Conservation (phyloP, 164 flowering plant genomes). For the Pachysandra terminalis region DNA sequence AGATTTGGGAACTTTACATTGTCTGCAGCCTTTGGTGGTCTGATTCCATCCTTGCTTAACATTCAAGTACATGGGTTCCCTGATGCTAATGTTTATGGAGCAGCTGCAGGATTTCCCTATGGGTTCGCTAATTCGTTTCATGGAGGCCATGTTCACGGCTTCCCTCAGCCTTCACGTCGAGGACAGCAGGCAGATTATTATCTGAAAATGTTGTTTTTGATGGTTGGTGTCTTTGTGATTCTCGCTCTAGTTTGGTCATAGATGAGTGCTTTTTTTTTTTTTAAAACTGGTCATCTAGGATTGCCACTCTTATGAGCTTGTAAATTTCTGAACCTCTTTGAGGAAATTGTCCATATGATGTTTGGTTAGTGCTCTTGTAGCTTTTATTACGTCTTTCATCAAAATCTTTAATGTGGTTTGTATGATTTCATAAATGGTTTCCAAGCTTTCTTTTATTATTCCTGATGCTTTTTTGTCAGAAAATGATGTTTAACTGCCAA, state of each 20-base stretch:
- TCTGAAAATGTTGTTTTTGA: constrained; percentile 43
- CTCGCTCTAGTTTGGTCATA: constrained; percentile 45
- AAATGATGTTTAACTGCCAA: too few species aligned
- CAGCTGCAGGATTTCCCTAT: constrained; percentile 49
- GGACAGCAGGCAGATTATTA: constrained; percentile 43
- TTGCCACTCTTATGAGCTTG: constrained; percentile 6
- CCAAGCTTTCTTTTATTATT: background rate
- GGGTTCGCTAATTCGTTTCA: constrained; percentile 50
- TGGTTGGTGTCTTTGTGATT: constrained; percentile 45
- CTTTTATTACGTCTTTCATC: background rate
- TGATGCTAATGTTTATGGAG: constrained; percentile 53
- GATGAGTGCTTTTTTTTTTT: constrained; percentile 4
- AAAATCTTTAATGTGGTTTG: background rate
- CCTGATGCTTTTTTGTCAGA: background rate
- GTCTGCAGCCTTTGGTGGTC: constrained; percentile 60
- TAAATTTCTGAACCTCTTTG: constrained; percentile 2
- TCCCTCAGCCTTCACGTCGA: constrained; percentile 34
- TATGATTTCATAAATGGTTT: background rate
- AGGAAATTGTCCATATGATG: background rate
- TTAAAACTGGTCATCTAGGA: constrained; percentile 2
- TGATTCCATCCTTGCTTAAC: too few species aligned
- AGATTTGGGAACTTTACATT: constrained; percentile 51
- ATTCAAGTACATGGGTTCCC: constrained; percentile 61
- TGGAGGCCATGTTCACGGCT: constrained; percentile 47
- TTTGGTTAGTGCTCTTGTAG: background rate